phyloP scores from a whole-genome alignment of 2,329 filamentous ascomycete species.

The Fusarium sp. region DNA sequence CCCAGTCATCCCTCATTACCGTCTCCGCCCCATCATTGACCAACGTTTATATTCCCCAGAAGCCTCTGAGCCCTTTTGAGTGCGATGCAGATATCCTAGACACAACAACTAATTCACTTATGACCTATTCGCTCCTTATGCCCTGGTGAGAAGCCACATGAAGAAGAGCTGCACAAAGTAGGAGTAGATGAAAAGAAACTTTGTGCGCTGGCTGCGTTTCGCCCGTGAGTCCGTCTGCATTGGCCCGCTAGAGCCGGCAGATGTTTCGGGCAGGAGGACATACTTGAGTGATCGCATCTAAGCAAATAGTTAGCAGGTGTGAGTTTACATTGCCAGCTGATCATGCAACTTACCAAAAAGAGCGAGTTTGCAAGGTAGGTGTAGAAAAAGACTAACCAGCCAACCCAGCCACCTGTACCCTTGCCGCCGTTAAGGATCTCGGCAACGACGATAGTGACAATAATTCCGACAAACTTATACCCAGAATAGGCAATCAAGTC shows the following conservation, averaged over 20 bases:
- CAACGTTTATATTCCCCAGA: conserved; percentile 1
- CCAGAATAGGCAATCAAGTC: conserved; percentile 96
- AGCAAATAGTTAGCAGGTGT: conserved; percentile 25
- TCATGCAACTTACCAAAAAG: conserved; percentile 78
- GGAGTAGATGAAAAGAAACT: conserved; percentile 94
- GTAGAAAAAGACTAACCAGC: conserved; percentile 90
- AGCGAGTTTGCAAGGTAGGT: conserved; percentile 95
- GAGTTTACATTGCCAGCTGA: neutral
- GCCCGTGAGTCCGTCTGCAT: conserved; percentile 81
- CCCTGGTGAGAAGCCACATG: conserved; percentile 80
- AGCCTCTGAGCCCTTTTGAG: neutral
- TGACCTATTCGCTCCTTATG: conserved; percentile 44
- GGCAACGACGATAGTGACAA: conserved; percentile 83
- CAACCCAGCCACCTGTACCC: conserved; percentile 87
- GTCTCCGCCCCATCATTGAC: neutral
- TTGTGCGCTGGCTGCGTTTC: conserved; percentile 87
- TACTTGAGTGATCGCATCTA: conserved; percentile 96
- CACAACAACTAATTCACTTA: conserved; percentile 1
- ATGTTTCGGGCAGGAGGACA: conserved; percentile 88
- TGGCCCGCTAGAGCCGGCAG: conserved; percentile 71
- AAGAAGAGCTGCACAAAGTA: conserved; percentile 94
- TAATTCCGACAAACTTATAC: conserved; percentile 98
- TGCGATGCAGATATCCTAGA: neutral
- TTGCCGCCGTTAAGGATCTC: conserved; percentile 82
- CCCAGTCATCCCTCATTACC: conserved; percentile 31